Percentiles rank a stretch among this genome's conserved stretches.
These are phyloP conservation scores for Podaxis rugospora DNA, from an alignment of 768 basidiomycete genomes.

Conservation along the genomic window DNA sequence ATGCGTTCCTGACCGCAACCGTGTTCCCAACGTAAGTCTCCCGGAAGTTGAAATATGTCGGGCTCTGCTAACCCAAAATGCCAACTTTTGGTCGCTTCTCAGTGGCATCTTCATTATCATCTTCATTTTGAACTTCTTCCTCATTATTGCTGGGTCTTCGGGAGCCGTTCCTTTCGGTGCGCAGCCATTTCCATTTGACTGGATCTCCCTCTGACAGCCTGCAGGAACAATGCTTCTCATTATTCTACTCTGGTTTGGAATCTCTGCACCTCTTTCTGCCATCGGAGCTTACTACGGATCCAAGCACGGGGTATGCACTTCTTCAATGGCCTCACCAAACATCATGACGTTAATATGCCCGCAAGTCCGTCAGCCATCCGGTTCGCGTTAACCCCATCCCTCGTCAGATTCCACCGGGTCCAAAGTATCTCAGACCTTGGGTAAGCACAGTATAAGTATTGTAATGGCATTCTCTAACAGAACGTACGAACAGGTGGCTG, in stretches of 20 bases:
- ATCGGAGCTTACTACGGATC: slow-evolving; percentile 85
- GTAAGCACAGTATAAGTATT: slow-evolving; percentile 31
- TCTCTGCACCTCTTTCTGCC: slow-evolving; percentile 85
- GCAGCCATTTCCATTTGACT: slow-evolving; percentile 11
- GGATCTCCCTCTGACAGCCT: slow-evolving; percentile 1
- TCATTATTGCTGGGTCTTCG: slow-evolving; percentile 80
- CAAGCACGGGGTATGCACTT: slow-evolving; percentile 69
- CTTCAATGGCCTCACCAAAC: not conserved
- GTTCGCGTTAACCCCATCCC: slow-evolving; percentile 91
- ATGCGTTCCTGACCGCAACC: slow-evolving; percentile 85
- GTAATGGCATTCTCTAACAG: slow-evolving; percentile 2
- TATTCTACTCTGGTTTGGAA: slow-evolving; percentile 87
- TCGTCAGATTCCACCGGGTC: slow-evolving; percentile 88
- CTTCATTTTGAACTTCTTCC: slow-evolving; percentile 89
- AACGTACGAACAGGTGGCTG: slow-evolving; percentile 45
- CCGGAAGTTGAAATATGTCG: not conserved
- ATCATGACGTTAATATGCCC: slow-evolving; percentile 8
- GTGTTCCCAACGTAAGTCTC: slow-evolving; percentile 74
- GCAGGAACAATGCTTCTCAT: slow-evolving; percentile 82
- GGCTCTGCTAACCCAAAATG: not conserved
- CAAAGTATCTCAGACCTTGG: slow-evolving; percentile 81
- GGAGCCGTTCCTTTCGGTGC: slow-evolving; percentile 94
- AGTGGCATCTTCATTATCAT: slow-evolving; percentile 82
- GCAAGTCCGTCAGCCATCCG: slow-evolving; percentile 70
- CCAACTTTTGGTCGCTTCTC: slow-evolving; percentile 3